These are phyloP conservation scores for Aspergillus sp. DNA, from an alignment of 2,329 filamentous ascomycete species.

Conservation along the genomic window DNA sequence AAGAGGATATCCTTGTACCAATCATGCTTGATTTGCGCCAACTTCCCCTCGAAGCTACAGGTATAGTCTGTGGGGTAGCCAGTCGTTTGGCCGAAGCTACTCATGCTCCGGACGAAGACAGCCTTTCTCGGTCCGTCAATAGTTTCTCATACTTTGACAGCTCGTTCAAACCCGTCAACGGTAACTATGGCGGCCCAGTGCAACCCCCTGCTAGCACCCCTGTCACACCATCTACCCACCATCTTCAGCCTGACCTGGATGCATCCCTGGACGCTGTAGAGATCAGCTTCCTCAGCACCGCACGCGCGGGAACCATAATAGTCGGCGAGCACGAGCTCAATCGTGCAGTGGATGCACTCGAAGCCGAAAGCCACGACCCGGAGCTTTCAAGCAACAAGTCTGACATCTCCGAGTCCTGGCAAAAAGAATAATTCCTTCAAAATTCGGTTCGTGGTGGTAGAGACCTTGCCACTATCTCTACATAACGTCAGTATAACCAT, in stretches of 20 bases:
- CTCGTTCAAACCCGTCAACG: conserved; percentile 4
- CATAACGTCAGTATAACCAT: too few species aligned
- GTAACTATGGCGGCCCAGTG: conserved; percentile 1
- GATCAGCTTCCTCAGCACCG: conserved; percentile 86
- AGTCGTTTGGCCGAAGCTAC: conserved; percentile 74
- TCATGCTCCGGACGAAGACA: conserved; percentile 38
- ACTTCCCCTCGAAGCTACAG: conserved; percentile 81
- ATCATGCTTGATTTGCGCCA: conserved; percentile 82
- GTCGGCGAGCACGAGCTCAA: conserved; percentile 68
- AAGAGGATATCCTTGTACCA: conserved; percentile 65
- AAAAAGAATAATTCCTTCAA: too few species aligned
- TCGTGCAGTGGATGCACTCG: conserved; percentile 68
- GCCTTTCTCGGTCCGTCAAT: conserved; percentile 10
- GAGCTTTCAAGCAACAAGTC: conserved; percentile 10
- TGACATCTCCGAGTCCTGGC: conserved; percentile 20
- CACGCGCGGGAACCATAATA: conserved; percentile 83
- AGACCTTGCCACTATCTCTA: too few species aligned
- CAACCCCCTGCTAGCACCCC: conserved; percentile 8
- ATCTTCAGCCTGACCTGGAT: conserved; percentile 27
- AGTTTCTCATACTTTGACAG: conserved; percentile 11
- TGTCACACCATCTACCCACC: conserved; percentile 17
- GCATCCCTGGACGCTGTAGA: conserved; percentile 52
- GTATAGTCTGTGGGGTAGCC: conserved; percentile 91
- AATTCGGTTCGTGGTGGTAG: too few species aligned
- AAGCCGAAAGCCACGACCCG: conserved; percentile 28